phyloP scores from a whole-genome alignment of 768 basidiomycete genomes.

The Auricularia cornea region DNA sequence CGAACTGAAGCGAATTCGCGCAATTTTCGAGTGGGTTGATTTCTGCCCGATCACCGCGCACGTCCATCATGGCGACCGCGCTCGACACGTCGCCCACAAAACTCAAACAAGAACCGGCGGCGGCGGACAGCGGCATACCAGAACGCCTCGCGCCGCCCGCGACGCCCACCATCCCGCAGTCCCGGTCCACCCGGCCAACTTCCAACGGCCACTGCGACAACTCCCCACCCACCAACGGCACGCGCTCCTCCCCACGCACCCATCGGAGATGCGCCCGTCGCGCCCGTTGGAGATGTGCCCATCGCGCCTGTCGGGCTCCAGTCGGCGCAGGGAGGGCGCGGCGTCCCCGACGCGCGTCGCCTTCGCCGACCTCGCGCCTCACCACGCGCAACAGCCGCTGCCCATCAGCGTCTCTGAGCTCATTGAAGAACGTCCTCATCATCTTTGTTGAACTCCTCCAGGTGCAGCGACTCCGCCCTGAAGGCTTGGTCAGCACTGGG shows the following conservation, averaged over 20 bases:
- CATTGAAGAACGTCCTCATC: no score
- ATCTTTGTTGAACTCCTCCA: constrained; percentile 70
- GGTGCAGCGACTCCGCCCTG: constrained; percentile 29
- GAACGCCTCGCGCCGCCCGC: background rate
- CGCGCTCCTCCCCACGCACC: constrained; percentile 59
- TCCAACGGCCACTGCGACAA: background rate
- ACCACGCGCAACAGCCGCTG: no score
- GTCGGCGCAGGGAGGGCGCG: no score
- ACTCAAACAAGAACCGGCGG: background rate
- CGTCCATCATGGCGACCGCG: background rate
- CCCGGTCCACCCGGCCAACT: background rate
- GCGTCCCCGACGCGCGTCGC: background rate
- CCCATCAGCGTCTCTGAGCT: background rate
- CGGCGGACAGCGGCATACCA: background rate
- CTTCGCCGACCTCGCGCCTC: background rate
- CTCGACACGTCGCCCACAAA: no score
- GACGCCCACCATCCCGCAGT: background rate
- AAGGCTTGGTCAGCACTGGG: constrained; percentile 9
- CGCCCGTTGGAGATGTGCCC: no score
- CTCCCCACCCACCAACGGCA: constrained; percentile 56
- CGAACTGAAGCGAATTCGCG: no score
- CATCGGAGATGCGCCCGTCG: background rate
- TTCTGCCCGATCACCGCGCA: background rate
- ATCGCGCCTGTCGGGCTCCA: no score
- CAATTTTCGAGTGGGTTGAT: no score